Conservation (phyloP, 805 yeast species). For the Debaryomyces hansenii region DNA sequence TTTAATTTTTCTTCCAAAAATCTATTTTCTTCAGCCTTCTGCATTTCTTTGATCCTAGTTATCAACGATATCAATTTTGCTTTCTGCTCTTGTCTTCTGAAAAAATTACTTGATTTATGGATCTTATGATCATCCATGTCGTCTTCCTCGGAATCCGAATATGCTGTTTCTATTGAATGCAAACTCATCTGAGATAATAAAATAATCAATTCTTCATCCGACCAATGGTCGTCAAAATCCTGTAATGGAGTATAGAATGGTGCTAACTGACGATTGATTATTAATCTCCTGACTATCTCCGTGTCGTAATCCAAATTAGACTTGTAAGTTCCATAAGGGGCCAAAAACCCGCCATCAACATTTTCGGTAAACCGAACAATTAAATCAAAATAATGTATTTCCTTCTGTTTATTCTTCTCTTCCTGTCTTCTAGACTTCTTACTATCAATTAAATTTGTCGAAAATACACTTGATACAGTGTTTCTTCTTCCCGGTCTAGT, state of each 20-base stretch:
- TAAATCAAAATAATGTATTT: constrained; percentile 54
- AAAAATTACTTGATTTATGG: constrained; percentile 46
- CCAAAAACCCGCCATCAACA: constrained; percentile 93
- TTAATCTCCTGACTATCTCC: constrained; percentile 67
- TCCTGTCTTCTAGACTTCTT: constrained; percentile 33
- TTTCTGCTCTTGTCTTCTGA: constrained; percentile 52
- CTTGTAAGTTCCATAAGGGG: constrained; percentile 87
- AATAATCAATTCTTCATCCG: constrained; percentile 60
- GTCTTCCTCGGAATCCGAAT: constrained; percentile 46
- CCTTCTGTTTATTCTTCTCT: constrained; percentile 55
- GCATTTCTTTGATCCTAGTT: constrained; percentile 25
- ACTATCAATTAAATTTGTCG: constrained; percentile 15
- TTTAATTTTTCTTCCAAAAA: constrained; percentile 26
- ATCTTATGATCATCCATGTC: constrained; percentile 63
- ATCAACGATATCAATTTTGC: constrained; percentile 41
- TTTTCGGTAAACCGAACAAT: constrained; percentile 63
- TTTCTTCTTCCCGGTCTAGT: constrained; percentile 16
- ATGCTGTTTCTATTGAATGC: constrained; percentile 55
- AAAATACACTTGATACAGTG: constrained; percentile 16
- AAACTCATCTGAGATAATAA: constrained; percentile 51
- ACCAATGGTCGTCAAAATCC: constrained; percentile 73
- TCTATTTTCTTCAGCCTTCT: constrained; percentile 35
- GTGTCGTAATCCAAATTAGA: constrained; percentile 74
- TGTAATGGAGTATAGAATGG: constrained; percentile 91
- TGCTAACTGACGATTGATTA: constrained; percentile 70